phyloP scores from a whole-genome alignment of 257 asterid genomes.

The Leptodermis oblonga region DNA sequence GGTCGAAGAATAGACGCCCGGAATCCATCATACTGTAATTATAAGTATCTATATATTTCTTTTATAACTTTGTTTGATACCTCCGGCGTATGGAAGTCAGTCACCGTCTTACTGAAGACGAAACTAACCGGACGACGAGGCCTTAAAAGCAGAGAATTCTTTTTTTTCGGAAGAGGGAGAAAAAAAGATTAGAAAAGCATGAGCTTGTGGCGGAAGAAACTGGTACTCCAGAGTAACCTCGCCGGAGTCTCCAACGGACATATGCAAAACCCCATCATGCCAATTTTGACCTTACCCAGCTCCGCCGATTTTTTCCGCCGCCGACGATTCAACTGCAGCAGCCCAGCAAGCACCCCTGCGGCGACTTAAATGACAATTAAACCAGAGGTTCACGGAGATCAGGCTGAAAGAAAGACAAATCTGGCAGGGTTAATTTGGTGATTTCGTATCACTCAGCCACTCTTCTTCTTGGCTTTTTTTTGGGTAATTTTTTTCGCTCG shows the following conservation, averaged over 20 bases:
- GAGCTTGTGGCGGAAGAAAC: conserved; percentile 99
- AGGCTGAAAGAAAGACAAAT: not conserved
- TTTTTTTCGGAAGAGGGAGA: not conserved
- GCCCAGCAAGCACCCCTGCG: not conserved
- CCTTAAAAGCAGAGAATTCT: not conserved
- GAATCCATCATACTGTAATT: conserved; percentile 51
- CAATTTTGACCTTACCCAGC: conserved; percentile 50
- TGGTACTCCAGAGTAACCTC: conserved; percentile 94
- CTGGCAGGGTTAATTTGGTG: conserved; percentile 23
- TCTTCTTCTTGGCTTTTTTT: not conserved
- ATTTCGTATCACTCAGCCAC: not conserved
- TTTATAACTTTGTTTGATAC: conserved; percentile 22
- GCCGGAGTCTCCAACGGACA: conserved; percentile 94
- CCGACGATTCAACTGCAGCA: not conserved
- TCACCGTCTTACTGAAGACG: not conserved
- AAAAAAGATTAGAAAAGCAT: conserved; percentile 55
- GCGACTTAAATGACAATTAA: not conserved
- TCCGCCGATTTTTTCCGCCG: conserved; percentile 26
- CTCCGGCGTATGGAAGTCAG: conserved; percentile 24
- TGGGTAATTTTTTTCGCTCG: not conserved
- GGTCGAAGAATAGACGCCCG: conserved; percentile 69
- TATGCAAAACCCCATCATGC: conserved; percentile 94
- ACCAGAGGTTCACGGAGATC: not conserved
- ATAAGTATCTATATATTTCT: not conserved
- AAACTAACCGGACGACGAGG: not conserved